phyloP scores from a whole-genome alignment of 805 yeast genomes.

The Torulaspora quercuum region DNA sequence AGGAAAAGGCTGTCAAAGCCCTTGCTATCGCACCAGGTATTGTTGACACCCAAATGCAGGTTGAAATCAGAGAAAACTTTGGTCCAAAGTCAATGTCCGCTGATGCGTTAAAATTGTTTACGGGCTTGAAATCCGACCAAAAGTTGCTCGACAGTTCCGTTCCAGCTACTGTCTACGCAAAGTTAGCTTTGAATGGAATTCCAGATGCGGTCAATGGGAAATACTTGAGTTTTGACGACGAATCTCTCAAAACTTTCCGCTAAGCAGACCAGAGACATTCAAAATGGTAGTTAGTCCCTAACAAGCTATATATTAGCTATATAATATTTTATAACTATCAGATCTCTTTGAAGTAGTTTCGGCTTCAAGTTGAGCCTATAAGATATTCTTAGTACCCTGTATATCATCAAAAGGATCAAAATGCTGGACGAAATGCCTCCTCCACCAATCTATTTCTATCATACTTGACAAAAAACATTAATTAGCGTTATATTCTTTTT shows the following conservation, averaged over 20 bases:
- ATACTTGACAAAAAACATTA: too few species aligned
- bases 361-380: too few species aligned
- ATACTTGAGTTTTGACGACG: conserved; percentile 60
- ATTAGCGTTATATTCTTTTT: too few species aligned
- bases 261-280: too few species aligned
- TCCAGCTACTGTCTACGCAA: conserved; percentile 70
- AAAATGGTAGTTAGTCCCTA: too few species aligned
- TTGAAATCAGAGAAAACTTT: conserved; percentile 62
- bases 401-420: too few species aligned
- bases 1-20: conserved; percentile 50
- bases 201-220: conserved; percentile 57
- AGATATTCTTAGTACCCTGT: too few species aligned
- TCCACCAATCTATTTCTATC: too few species aligned
- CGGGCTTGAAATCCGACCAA: conserved; percentile 54
- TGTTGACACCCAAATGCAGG: conserved; percentile 89
- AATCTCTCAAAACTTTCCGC: conserved; percentile 3
- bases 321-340: background rate
- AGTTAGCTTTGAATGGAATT: conserved; percentile 61
- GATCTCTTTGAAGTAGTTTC: too few species aligned
- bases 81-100: conserved; percentile 58
- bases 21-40: conserved; percentile 91
- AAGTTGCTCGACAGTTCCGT: conserved; percentile 62
- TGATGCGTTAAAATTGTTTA: conserved; percentile 58
- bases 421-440: too few species aligned
- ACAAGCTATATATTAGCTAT: background rate